Base-by-base conservation (phyloP, 805 yeast genomes). In the Metschnikowia henanensis region DNA sequence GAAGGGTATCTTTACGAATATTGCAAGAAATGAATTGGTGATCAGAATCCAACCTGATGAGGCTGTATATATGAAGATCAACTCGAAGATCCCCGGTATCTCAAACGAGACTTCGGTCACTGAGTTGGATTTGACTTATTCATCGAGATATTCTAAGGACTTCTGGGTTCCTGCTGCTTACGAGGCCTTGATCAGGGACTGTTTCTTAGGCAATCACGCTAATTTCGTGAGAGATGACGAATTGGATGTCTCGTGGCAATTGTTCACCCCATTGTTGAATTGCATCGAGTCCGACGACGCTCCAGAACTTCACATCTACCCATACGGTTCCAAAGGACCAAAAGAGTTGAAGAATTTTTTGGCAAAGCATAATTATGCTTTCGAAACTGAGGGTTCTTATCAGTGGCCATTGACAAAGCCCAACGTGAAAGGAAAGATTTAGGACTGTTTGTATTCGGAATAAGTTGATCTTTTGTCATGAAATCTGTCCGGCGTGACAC, bases 171-270 rank as follows among this genome's bases (percentile, higher is more conserved):
- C 99, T 35, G 97, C 92, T 74, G 98, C 98, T 32, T 94, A 94
- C 67, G 99, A 94, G 73, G 86, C 97, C 1, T 80, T 94, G 57
- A 88, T 94, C 58, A 81, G 95, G 67, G 98, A 94, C 67, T 87
- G 92, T 51, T 68, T 85, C 61, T 77, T 80, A 55, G 98, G 95
- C 45, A 96, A 91, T 68, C 99, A 94, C 70, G 87, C 98, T 40
- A 92, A 92, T 73, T 94, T 94, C 64, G 98, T 94, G 26, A 84
- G 99, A 72, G 97, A 92, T 63, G 99, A 94, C 64, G 99, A 94
- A 73, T 79, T 94, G 61, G 97, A 91, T 44, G 82, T 84, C 46
- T 84, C 95, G 48, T 94, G 99, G 99, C 77, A 76, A 55, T 72
- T 94, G 46, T 94, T 92, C 75, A 94, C 98, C 16, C 98, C 98